phyloP scores from a whole-genome alignment of 306 rosid genomes.

The Malus orientalis region DNA sequence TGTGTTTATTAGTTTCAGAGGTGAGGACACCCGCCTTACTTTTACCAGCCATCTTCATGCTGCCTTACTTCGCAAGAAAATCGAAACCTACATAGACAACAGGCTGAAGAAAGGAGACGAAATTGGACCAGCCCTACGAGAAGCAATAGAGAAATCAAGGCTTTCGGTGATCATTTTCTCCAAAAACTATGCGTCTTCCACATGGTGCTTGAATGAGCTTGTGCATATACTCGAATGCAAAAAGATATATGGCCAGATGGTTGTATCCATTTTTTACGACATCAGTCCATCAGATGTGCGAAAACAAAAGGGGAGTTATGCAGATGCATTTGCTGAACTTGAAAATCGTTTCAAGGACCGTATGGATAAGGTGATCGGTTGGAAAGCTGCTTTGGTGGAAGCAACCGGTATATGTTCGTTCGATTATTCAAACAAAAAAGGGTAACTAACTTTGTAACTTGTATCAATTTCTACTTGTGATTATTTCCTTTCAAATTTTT shows the following conservation, averaged over 20 bases:
- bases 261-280: no score
- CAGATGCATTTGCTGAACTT: not conserved
- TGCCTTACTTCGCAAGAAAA: no score
- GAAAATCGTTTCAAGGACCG: not conserved
- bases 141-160: not conserved
- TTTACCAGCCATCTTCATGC: no score
- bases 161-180: not conserved
- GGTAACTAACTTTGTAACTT: not conserved
- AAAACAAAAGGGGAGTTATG: not conserved
- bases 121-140: no score
- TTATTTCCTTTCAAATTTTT: no score
- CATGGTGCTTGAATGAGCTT: not conserved
- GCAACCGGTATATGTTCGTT: not conserved
- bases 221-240: not conserved
- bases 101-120: no score
- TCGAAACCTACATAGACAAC: no score
- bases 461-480: no score
- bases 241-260: no score
- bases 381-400: not conserved
- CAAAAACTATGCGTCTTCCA: not conserved
- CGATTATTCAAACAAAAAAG: no score
- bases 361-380: not conserved
- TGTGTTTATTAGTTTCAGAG: no score
- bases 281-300: not conserved
- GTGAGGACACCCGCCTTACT: fast-evolving